Conservation (phyloP, 306 rosid genomes). For the Corylus heterophylla region DNA sequence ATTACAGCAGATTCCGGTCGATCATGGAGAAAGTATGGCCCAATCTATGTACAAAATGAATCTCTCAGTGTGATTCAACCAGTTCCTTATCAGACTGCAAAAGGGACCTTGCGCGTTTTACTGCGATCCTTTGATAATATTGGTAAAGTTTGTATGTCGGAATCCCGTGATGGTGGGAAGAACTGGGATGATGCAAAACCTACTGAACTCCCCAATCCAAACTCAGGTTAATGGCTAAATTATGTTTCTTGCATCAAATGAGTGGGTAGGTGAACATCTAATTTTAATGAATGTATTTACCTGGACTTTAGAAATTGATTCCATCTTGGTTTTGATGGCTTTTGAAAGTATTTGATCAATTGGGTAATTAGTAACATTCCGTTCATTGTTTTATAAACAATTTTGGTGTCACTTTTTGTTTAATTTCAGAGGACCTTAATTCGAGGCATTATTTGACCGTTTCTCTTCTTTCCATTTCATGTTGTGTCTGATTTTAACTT, state of each 20-base stretch:
- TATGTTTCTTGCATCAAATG: conserved; percentile 14
- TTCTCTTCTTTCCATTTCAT: background rate
- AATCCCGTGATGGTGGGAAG: conserved; percentile 76
- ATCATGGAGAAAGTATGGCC: conserved; percentile 88
- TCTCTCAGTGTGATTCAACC: conserved; percentile 90
- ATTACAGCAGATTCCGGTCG: conserved; percentile 61
- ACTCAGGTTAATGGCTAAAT: conserved; percentile 63
- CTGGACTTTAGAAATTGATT: conserved; percentile 5
- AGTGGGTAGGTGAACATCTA: conserved; percentile 2
- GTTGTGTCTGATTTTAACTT: background rate
- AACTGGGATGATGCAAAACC: conserved; percentile 75
- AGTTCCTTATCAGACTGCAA: conserved; percentile 76
- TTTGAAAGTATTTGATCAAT: conserved; percentile 2
- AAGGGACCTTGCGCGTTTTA: conserved; percentile 72
- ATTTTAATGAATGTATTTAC: conserved; percentile 12
- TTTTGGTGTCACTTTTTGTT: background rate
- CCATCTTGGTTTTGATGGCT: conserved; percentile 15
- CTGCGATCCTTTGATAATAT: conserved; percentile 72
- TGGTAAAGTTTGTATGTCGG: conserved; percentile 69
- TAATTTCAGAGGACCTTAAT: background rate
- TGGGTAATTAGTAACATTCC: background rate
- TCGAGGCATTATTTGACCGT: background rate
- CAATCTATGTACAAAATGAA: conserved; percentile 67
- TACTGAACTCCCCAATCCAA: conserved; percentile 88
- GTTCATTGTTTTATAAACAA: background rate